Evolutionary conservation across 1,284 basidiomycete genomes (phyloP), one percentile per base, ranked within the genome.

Genomic region (Salmacisia buchloeana): DNA sequence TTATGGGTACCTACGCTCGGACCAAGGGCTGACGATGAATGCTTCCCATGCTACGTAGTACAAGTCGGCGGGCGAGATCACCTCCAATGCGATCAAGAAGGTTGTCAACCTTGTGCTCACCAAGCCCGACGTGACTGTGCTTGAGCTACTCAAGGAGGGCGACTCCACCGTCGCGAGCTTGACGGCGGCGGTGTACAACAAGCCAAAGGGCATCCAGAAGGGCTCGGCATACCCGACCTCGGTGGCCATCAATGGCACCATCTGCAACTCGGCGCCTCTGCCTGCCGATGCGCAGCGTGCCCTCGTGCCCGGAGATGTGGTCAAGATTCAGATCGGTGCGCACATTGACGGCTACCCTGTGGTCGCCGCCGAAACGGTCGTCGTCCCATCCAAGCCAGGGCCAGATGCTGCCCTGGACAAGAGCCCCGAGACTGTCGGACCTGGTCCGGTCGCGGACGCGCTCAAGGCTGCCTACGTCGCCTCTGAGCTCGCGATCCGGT

Each of bases 281-380:
- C 81, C 82, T 15, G 83, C 83, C 23, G 84, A 85, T 78, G 91
- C 73, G 64, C 60, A 63, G 39, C 52, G 62, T 27, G 83, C 81
- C 34, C 85, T 98, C 71, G 88, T 87, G 63, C 90, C 92, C 73
- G 88, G 88, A 70, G 94, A 98, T 80, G 88, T 97, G 62, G 94
- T 97, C 76, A 97, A 97, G 83, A 83, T 98, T 69, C 91, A 94
- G 82, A 84, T 97, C 68, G 94, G 94, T 64, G 91, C 94, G 36
- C 94, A 97, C 80, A 94, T 98, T 81, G 94, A 98, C 81, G 94
- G 81, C 23, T 92, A 89, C 79, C 90, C 92, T 25, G 85, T 90
- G 62, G 86, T 94, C 80, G 86, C 86, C 76, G 94, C 91, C 63
- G 94, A 98, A 83, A 97, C 77, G 0, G 65, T 79, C 31, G 77